These are phyloP conservation scores for Pythium monospermum DNA, from an alignment of 352 stramenopile genomes.

Conservation along the genomic window DNA sequence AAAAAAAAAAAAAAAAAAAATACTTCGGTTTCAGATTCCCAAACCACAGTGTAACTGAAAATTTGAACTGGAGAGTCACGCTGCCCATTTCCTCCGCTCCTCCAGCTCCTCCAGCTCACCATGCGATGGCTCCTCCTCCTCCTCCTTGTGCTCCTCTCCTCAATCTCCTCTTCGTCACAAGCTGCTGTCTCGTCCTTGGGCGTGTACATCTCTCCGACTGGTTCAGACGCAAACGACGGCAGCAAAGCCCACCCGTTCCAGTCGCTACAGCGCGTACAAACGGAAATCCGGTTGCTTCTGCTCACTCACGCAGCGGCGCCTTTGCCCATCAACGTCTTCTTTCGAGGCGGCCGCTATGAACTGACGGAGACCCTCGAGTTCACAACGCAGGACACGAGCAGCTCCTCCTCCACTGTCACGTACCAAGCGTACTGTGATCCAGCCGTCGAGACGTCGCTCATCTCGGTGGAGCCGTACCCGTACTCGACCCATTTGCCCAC, in stretches of 20 bases:
- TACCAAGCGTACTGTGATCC: constrained; percentile 73
- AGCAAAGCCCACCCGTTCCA: constrained; percentile 46
- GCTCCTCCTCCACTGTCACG: constrained; percentile 30
- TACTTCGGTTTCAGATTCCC: too few relatives aligned
- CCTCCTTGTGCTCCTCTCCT: too few relatives aligned
- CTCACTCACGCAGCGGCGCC: constrained; percentile 10
- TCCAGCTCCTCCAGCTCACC: not conserved
- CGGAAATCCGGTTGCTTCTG: constrained; percentile 29
- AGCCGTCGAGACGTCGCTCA: constrained; percentile 22
- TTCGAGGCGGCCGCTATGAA: constrained; percentile 52
- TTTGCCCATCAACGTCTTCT: constrained; percentile 47
- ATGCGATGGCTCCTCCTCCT: not conserved
- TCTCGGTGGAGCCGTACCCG: constrained; percentile 38
- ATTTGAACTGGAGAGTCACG: too few relatives aligned
- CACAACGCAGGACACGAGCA: constrained; percentile 33
- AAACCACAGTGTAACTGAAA: too few relatives aligned
- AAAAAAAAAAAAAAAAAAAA: too few relatives aligned
- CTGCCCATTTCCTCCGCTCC: not conserved
- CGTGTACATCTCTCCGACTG: constrained; percentile 46
- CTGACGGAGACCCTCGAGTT: constrained; percentile 55
- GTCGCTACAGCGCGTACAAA: constrained; percentile 41
- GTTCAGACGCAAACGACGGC: constrained; percentile 41
- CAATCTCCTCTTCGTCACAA: too few relatives aligned
- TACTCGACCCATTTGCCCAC: constrained; percentile 32
- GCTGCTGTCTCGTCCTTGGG: constrained; percentile 21